phyloP scores from a whole-genome alignment of 345 rosid genomes.

The Anacardium occidentale region DNA sequence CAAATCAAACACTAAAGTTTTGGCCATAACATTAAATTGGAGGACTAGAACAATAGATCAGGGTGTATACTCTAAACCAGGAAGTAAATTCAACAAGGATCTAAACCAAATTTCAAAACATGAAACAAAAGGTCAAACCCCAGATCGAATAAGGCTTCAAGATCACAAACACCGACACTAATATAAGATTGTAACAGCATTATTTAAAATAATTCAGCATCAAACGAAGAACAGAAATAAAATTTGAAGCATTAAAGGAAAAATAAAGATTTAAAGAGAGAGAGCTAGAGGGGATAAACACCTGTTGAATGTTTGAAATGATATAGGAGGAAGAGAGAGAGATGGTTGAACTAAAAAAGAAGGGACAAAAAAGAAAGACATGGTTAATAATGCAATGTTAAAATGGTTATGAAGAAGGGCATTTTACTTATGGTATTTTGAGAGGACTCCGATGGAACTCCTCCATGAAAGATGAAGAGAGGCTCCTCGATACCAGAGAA shows the following conservation, averaged over 20 bases:
- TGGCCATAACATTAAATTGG: constrained; percentile 8
- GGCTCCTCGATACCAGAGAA: constrained; percentile 50
- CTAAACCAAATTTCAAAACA: constrained; percentile 24
- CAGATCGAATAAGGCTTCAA: constrained; percentile 30
- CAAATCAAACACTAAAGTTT: not conserved
- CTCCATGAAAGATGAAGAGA: constrained; percentile 38
- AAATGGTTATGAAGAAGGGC: constrained; percentile 21
- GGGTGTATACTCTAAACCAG: constrained; percentile 18
- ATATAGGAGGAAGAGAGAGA: not conserved
- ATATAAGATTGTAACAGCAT: not conserved
- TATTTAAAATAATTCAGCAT: constrained; percentile 11
- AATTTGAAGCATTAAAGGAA: constrained; percentile 21
- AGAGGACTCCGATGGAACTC: constrained; percentile 33
- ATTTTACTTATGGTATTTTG: constrained; percentile 21
- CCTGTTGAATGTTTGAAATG: constrained; percentile 26
- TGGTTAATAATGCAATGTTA: not conserved
- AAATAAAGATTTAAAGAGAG: constrained; percentile 13
- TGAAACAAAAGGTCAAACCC: constrained; percentile 21
- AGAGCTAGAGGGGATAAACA: constrained; percentile 21
- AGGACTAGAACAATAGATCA: constrained; percentile 37
- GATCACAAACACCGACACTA: constrained; percentile 3
- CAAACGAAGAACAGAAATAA: constrained; percentile 9
- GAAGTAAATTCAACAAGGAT: constrained; percentile 28
- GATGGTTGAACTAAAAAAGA: constrained; percentile 4
- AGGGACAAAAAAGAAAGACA: constrained; percentile 23